Base-by-base conservation (phyloP, 345 rosid genomes). In the Streptanthus diversifolius region DNA sequence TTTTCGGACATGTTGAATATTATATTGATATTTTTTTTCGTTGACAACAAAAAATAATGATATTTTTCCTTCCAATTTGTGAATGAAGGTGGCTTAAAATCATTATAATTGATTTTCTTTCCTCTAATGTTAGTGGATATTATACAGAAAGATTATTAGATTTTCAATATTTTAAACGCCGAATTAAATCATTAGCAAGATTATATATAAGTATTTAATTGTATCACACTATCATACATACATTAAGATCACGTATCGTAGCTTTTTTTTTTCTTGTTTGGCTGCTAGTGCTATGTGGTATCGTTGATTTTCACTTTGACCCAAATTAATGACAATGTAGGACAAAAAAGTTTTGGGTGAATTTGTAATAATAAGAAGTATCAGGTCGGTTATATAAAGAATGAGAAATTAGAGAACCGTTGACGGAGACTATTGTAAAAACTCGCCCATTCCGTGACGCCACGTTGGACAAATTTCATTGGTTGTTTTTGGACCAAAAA, bases 401-500 rank as follows among this genome's bases (percentile, higher is more conserved):
- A 48, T 8, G 19, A 8, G 18, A 53, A 63, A 21, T 12, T 3
- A 3, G 10, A 64, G 64, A 57, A 30, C 33, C 64, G 65, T 63
- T 73, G 64, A 75, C 63, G 41, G 18, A 60, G 56, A 60, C 32
- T 32, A 18, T 59, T 32, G 21, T 13, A 21, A 60, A 25, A 61
- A 3, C 18, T 27, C 53, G 36, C 17, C 10, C 53, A 63, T 40
- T 63, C 43, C 44, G 54, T 36, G 53, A 63, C 36, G 63, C 19
- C 73, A 68, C 63, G 73, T 51, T 75, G 60, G 63, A 41, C 63
- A 32, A 41, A 60, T 1, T 36, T 53, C 56, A 60, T 51, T 68
- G 73, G 68, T 24, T 39, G 8, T 24, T 39, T 74, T 58, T 2
- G 7, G 21, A 40, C 25, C 17, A 15, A 29, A 40, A 15, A 47